Evolutionary conservation across 768 basidiomycete species (phyloP), one percentile per base, ranked within the genome.

Genomic region (Russula emetica): DNA sequence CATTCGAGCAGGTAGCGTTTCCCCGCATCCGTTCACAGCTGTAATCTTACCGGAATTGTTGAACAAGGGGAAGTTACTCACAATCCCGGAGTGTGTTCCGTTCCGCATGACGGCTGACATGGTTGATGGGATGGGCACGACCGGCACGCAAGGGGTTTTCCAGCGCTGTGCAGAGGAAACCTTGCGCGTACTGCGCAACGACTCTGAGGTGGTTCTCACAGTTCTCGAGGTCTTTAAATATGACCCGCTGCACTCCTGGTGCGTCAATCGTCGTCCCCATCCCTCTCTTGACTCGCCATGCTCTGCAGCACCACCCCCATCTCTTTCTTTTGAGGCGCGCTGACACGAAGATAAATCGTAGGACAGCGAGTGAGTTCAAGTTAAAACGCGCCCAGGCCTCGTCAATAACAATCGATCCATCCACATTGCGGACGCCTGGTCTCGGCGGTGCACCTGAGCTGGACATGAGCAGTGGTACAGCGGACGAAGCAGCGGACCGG

Each of bases 191-290:
- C 78, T 98, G 38, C 83, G 95, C 13, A 86, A 89, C 44, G 83
- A 86, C 11, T 91, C 92, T 0, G 89, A 87, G 38, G 85, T 96
- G 51, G 87, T 99, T 71, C 85, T 94, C 82, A 98, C 95, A 0
- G 90, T 99, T 4, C 80, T 99, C 42, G 95, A 97, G 71, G 96
- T 98, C 16, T 97, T 98, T 84, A 93, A 91, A 73, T 85, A 96
- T 71, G 96, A 99, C 73, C 96, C 97, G 6, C 80, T 99, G 22
- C 91, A 98, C 70, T 87, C 85, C 34, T 98, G 96, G 95, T 93
- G 55, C 40, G 84, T 68, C 61, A 52, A 53, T 42, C 16, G 5
- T 26, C 1, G n/a, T 36, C 28, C 20, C 24, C 6, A 30, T 36
- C 34, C 18, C 6, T 22, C 34, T 24, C 40, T 50, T 50, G 49